Evolutionary conservation across 192 early-diverging fungal species (phyloP), one percentile per base, ranked within the genome.

Genomic region (Thoreauomyces humboldtii): DNA sequence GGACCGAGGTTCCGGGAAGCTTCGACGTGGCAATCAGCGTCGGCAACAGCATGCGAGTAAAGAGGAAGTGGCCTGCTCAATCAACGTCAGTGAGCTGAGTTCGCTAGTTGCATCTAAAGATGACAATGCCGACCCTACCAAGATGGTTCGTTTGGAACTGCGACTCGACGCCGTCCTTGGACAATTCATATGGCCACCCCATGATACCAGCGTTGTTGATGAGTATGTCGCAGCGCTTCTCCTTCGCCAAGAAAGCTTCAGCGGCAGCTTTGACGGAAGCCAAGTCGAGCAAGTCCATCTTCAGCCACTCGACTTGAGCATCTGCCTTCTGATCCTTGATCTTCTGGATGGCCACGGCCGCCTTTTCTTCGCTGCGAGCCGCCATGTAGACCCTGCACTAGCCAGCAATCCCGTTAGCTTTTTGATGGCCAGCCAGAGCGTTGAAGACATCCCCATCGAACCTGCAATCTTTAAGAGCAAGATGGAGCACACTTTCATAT

Each of bases 91-190:
- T n/a, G n/a, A n/a, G n/a, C n/a, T n/a, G n/a, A n/a, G n/a, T n/a
- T n/a, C n/a, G n/a, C n/a, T n/a, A n/a, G n/a, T n/a, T n/a, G n/a
- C n/a, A n/a, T n/a, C n/a, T n/a, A n/a, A n/a, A n/a, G n/a, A n/a
- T n/a, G n/a, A n/a, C n/a, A n/a, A n/a, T n/a, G n/a, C n/a, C n/a
- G n/a, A n/a, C n/a, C 47, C 25, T 24, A 54, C 27, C 52, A 11
- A 54, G 9, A 27, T 57, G 55, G 55, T 57, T 57, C 17, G 55
- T 57, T 36, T 57, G 55, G 32, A 87, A 75, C 61, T 86, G 85
- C n/a, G 69, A 67, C 65, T 86, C 83, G 35, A 76, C 61, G n/a
- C 83, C 83, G 32, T 87, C 78, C n/a, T 67, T 65, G 21, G 77
- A 73, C 17, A 64, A 33, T 1, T 69, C 54, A 36, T 37, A 34